These are phyloP conservation scores for Zopfia rhizophila DNA, from an alignment of 2,329 filamentous ascomycete species.

Conservation along the genomic window DNA sequence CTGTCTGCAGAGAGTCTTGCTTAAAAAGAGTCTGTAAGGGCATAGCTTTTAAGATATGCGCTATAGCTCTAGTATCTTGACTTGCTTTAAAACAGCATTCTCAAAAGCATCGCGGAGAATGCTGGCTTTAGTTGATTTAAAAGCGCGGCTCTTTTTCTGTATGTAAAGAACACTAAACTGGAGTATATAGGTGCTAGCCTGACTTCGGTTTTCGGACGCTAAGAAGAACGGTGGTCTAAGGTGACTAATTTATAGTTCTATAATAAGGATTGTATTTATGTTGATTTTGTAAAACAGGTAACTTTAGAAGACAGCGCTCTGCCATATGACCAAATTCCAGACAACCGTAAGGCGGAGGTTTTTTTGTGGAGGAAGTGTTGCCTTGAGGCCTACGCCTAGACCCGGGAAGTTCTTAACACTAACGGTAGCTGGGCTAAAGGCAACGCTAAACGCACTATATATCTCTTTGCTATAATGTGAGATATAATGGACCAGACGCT, in stretches of 20 bases:
- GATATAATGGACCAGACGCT: neutral
- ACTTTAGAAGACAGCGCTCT: neutral
- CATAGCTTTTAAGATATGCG: neutral
- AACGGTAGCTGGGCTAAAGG: neutral
- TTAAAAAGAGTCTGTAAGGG: neutral
- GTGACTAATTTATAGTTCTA: neutral
- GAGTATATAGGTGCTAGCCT: neutral
- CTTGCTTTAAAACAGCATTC: neutral
- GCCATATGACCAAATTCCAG: neutral
- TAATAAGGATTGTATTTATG: neutral
- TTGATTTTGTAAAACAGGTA: neutral
- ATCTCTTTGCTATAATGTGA: neutral
- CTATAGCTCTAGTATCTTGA: neutral
- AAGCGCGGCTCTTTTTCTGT: neutral
- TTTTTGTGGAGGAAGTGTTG: slow-evolving; percentile 1
- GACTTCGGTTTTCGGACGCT: neutral
- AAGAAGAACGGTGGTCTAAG: neutral
- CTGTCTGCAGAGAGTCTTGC: neutral
- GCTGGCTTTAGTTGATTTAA: neutral
- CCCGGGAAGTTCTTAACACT: neutral
- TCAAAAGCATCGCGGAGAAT: neutral
- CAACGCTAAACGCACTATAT: neutral
- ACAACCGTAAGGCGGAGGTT: neutral
- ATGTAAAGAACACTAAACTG: neutral
- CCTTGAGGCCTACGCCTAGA: neutral